These are phyloP conservation scores for Globomyces pollinis-pini DNA, from an alignment of 192 early-diverging fungal species.

Conservation along the genomic window DNA sequence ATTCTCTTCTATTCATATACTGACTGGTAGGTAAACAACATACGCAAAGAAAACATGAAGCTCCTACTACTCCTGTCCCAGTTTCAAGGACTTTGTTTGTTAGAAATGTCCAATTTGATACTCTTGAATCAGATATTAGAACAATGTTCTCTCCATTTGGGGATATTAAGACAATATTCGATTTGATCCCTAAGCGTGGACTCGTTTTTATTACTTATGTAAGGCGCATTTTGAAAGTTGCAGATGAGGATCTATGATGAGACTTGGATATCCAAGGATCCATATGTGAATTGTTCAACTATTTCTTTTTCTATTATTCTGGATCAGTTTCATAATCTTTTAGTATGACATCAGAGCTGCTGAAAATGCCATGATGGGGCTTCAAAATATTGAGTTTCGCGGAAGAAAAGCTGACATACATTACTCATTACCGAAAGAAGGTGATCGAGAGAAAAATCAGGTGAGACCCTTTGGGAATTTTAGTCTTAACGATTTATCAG, in stretches of 20 bases:
- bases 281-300: too few species aligned
- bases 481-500: not conserved
- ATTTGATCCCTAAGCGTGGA: conserved; percentile 46
- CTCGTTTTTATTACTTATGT: conserved; percentile 57
- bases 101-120: conserved; percentile 14
- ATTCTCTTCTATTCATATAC: too few species aligned
- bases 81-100: conserved; percentile 16
- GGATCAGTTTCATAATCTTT: not conserved
- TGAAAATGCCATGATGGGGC: not conserved
- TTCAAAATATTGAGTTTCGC: conserved; percentile 9
- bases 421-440: conserved; percentile 10
- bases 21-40: too few species aligned
- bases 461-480: not conserved
- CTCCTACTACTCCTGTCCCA: not conserved
- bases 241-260: not conserved
- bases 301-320: not conserved
- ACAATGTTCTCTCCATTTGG: conserved; percentile 41
- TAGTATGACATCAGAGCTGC: conserved; percentile 12
- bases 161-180: conserved; percentile 49
- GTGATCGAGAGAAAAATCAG: conserved; percentile 3
- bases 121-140: conserved; percentile 23
- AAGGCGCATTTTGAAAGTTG: conserved; percentile 17
- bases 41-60: conserved; percentile 6
- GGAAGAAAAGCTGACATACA: conserved; percentile 9
- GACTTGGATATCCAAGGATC: not conserved